Percentiles rank a stretch among this genome's conserved stretches.
Conservation (phyloP, 139 green algal species). For the Chlorella sp. region DNA sequence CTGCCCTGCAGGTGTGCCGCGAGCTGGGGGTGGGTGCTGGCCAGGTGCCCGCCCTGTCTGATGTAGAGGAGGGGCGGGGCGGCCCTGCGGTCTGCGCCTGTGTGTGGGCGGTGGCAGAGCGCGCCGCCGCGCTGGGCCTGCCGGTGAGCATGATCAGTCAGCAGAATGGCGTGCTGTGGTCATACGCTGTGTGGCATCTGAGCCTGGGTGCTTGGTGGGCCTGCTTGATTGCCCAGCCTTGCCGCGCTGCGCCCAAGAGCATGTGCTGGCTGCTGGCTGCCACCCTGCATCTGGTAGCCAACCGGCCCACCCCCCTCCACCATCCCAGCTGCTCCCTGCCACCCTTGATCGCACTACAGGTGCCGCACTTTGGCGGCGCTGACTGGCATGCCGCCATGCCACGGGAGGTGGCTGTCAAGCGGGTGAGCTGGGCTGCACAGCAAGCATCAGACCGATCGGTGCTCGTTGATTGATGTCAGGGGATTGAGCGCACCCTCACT, state of each 20-base stretch:
- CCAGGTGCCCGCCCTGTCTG: conserved; percentile 2
- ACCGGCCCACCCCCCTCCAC: too few relatives aligned
- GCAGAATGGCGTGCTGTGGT: not conserved
- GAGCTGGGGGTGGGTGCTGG: conserved; percentile 12
- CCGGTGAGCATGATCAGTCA: not conserved
- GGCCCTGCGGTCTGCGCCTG: not conserved
- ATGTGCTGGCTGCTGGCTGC: not conserved
- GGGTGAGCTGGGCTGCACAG: conserved; percentile 12
- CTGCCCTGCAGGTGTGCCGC: conserved; percentile 3
- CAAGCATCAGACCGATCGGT: too few relatives aligned
- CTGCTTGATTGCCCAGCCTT: not conserved
- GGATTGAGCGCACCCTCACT: too few relatives aligned
- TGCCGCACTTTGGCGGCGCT: conserved; percentile 1
- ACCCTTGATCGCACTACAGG: not conserved
- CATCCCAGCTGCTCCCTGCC: not conserved
- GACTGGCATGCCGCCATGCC: conserved; percentile 7
- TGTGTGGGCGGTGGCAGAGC: not conserved
- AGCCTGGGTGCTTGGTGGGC: too few relatives aligned
- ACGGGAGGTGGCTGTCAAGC: not conserved
- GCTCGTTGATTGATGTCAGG: too few relatives aligned
- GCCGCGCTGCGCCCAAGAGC: too few relatives aligned
- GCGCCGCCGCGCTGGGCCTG: not conserved
- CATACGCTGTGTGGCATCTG: too few relatives aligned
- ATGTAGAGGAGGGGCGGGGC: conserved; percentile 4
- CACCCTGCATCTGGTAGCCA: too few relatives aligned